Evolutionary conservation across 495 filamentous ascomycete species (phyloP), one percentile per base, ranked within the genome.

Genomic region (Xylaria palmicola): DNA sequence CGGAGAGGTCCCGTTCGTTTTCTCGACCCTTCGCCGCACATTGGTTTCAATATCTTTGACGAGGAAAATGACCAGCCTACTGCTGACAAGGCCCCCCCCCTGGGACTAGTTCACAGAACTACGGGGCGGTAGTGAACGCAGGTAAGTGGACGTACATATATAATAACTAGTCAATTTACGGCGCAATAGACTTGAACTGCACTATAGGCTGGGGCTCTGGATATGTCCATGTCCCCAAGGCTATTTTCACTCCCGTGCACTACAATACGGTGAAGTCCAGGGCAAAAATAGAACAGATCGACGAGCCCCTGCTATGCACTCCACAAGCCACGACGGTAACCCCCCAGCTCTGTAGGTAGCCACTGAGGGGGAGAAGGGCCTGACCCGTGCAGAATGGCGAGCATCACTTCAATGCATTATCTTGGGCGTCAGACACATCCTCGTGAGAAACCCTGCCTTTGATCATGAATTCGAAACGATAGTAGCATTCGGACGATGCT

Each of bases 11-110:
- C 64, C 10, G 50, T 67, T 26, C 56, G 72, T 24, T 73, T 74
- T 48, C 47, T 73, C 30, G 67, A 75, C 27, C 72, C 72, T 3
- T 59, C 57, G 19, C 52, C 40, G 9, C 72, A 74, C 36, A 40
- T 70, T 20, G 70, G 68, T 2, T 74, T 75, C 32, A 65, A 74
- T 47, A 74, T 74, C 6, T 74, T 73, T 45, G 70, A 74, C 45
- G 73, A 75, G 50, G 64, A 70, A 41, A 65, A 64, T 9, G 73
- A 74, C 40, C 68, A 75, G 56, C 71, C 71, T 2, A 62, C 62
- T 4, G 62, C 43, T 12, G 57, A 68, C 54, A 58, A 48, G 13
- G 72, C 72, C 8, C 66, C 72, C 72, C 8, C 66, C 72, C 2
- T 74, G 70, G 70, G 68, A 72, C 63, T 63, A 41, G 36, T 10